Evolutionary conservation across 495 filamentous ascomycete genomes (phyloP).

Genomic region (Lasiosphaeria miniovina): DNA sequence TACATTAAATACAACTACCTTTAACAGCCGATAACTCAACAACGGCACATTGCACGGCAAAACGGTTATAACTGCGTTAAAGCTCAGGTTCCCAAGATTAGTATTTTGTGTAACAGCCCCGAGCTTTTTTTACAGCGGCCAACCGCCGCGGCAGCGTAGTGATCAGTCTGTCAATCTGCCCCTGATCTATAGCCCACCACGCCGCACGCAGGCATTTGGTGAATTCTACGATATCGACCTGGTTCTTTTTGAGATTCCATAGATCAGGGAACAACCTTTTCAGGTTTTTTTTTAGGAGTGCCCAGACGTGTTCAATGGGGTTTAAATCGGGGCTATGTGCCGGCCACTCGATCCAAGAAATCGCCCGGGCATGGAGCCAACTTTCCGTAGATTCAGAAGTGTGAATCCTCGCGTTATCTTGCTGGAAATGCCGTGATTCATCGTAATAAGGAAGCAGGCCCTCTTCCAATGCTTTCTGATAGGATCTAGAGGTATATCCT

Average conservation of each 20-base stretch:
- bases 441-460: conserved; percentile 18
- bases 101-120: conserved; percentile 24
- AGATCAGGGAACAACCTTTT: conserved; percentile 19
- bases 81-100: conserved; percentile 10
- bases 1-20: neutral
- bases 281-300: conserved; percentile 16
- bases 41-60: conserved; percentile 26
- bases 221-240: conserved; percentile 16
- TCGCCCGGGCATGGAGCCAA: conserved; percentile 10
- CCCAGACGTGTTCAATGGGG: conserved; percentile 23
- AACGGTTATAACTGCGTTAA: neutral
- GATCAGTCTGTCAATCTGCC: conserved; percentile 16
- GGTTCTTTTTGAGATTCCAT: conserved; percentile 8
- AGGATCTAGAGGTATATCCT: conserved; percentile 14
- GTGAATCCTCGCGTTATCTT: conserved; percentile 8
- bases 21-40: conserved; percentile 5
- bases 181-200: conserved; percentile 13
- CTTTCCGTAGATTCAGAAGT: neutral
- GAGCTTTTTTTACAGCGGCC: conserved; percentile 1
- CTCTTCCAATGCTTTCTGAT: conserved; percentile 18
- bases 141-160: conserved; percentile 17
- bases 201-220: conserved; percentile 14
- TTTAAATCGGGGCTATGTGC: conserved; percentile 24
- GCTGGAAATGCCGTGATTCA: conserved; percentile 8
- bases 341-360: conserved; percentile 15